Percentiles rank a stretch among this genome's conserved stretches.
Conservation (phyloP, 129 eudicot genomes). For the Tanacetum coccineum region DNA sequence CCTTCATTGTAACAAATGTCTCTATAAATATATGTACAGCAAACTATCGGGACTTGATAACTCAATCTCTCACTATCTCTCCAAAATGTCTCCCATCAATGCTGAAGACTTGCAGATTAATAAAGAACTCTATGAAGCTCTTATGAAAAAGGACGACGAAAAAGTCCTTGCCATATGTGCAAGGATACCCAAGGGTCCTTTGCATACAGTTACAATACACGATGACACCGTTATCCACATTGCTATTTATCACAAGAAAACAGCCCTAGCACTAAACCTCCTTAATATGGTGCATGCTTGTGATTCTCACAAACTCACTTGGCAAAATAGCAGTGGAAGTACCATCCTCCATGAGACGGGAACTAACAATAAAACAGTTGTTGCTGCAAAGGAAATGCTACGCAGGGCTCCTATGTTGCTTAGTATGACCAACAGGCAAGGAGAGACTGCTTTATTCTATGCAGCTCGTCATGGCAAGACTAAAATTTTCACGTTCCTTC, state of each 20-base stretch:
- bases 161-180: constrained; percentile 20
- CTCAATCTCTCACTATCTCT: background rate
- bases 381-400: constrained; percentile 19
- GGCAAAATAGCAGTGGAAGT: constrained; percentile 7
- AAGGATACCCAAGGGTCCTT: constrained; percentile 24
- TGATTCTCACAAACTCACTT: background rate
- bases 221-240: constrained; percentile 27
- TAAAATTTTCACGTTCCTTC: constrained; percentile 30
- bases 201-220: constrained; percentile 20
- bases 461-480: constrained; percentile 27
- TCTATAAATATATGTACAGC: background rate
- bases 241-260: constrained; percentile 20
- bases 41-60: background rate
- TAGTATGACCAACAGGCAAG: constrained; percentile 3
- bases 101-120: constrained; percentile 10
- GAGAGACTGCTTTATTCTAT: constrained; percentile 33
- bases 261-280: constrained; percentile 12
- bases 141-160: constrained; percentile 3
- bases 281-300: constrained; percentile 13
- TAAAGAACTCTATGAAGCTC: constrained; percentile 22
- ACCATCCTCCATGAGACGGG: constrained; percentile 33
- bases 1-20: background rate
- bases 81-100: constrained; percentile 5
- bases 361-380: constrained; percentile 2
- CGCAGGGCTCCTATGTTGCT: constrained; percentile 26